These are phyloP conservation scores for Cryptococcus maquisensis DNA, from an alignment of 1,284 basidiomycete species.

Conservation along the genomic window DNA sequence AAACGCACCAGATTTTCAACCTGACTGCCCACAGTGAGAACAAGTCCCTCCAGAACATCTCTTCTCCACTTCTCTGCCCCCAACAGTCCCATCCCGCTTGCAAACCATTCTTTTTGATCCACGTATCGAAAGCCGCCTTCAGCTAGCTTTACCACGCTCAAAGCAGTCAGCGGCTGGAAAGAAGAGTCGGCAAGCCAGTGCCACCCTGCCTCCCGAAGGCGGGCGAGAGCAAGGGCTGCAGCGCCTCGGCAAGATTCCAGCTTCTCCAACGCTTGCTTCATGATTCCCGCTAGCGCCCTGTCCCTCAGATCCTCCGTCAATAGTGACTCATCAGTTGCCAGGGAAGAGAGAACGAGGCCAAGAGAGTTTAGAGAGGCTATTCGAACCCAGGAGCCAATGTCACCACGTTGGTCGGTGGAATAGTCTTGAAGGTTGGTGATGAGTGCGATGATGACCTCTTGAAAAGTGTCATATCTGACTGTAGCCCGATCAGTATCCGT, in stretches of 20 bases:
- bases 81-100: slow-evolving; percentile 65
- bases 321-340: neutral
- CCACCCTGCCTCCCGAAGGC: slow-evolving; percentile 50
- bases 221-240: slow-evolving; percentile 61
- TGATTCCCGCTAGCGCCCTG: slow-evolving; percentile 59
- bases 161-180: slow-evolving; percentile 32
- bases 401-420: slow-evolving; percentile 87
- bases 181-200: slow-evolving; percentile 8
- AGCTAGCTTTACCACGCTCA: slow-evolving; percentile 4
- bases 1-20: slow-evolving; percentile 73
- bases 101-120: slow-evolving; percentile 59
- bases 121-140: slow-evolving; percentile 55
- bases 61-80: slow-evolving; percentile 52
- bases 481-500: neutral
- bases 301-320: neutral
- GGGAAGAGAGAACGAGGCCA: slow-evolving; percentile 18
- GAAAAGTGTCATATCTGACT: slow-evolving; percentile 16
- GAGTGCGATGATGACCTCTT: slow-evolving; percentile 32
- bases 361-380: slow-evolving; percentile 60
- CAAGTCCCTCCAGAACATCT: slow-evolving; percentile 63
- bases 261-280: slow-evolving; percentile 86
- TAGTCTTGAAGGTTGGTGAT: slow-evolving; percentile 78
- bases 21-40: slow-evolving; percentile 71
- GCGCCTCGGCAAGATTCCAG: slow-evolving; percentile 82
- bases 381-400: slow-evolving; percentile 96